Conservation (phyloP, 2,329 filamentous ascomycete species). For the Monosporascus cannonballus region DNA sequence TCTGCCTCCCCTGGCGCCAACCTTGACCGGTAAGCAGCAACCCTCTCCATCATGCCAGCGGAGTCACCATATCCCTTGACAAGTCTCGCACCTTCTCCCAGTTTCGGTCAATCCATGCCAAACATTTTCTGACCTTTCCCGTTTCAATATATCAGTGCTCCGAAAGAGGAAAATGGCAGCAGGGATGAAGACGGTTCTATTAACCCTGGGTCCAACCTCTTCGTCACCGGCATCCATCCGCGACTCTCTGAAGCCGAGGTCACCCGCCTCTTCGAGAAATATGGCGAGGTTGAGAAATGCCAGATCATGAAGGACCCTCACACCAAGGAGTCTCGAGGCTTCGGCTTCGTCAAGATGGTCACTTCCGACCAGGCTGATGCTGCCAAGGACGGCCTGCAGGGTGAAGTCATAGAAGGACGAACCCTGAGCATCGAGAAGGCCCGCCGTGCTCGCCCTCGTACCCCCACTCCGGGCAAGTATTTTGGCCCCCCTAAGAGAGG, state of each 20-base stretch:
- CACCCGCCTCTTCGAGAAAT: conserved; percentile 94
- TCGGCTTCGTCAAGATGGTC: conserved; percentile 99
- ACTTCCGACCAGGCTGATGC: conserved; percentile 93
- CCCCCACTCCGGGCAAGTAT: conserved; percentile 97
- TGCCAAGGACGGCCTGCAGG: conserved; percentile 91
- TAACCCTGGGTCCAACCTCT: conserved; percentile 96
- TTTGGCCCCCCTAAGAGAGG: conserved; percentile 97
- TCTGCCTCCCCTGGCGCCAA: conserved; percentile 56
- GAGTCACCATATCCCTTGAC: background rate
- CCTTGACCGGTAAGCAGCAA: conserved; percentile 40
- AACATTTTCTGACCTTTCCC: conserved; percentile 3
- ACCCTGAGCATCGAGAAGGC: conserved; percentile 99
- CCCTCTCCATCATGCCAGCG: background rate
- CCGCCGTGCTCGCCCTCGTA: conserved; percentile 87
- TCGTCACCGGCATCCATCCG: conserved; percentile 96
- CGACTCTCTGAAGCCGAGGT: conserved; percentile 86
- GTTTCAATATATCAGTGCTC: conserved; percentile 28
- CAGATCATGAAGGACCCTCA: conserved; percentile 99
- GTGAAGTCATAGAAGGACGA: conserved; percentile 89
- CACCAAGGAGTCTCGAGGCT: conserved; percentile 96
- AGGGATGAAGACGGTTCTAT: conserved; percentile 70
- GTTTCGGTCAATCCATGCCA: background rate
- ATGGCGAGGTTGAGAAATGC: conserved; percentile 97
- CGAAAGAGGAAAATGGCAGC: conserved; percentile 46
- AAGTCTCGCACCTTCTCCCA: background rate